Percentiles rank a stretch among this genome's conserved stretches.
phyloP scores from a whole-genome alignment of 768 basidiomycete genomes.

The Suillus spraguei region DNA sequence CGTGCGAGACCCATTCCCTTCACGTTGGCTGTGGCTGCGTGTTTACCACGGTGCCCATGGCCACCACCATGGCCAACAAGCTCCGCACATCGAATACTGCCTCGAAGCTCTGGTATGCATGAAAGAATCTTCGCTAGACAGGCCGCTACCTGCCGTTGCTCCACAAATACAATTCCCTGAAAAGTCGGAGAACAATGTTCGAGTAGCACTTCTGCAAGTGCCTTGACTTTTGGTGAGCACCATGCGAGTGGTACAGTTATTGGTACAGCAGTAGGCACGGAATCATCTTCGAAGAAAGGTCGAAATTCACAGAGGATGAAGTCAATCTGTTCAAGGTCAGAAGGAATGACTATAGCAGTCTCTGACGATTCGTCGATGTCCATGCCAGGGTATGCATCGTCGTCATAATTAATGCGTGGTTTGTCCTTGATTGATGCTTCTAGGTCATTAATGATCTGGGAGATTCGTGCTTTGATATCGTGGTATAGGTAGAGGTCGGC shows the following conservation, averaged over 20 bases:
- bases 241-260: conserved; percentile 54
- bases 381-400: conserved; percentile 23
- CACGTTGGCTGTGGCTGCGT: conserved; percentile 36
- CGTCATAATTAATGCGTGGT: conserved; percentile 15
- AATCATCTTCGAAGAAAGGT: conserved; percentile 37
- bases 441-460: conserved; percentile 38
- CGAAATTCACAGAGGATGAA: conserved; percentile 49
- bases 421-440: conserved; percentile 22
- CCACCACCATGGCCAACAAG: conserved; percentile 72
- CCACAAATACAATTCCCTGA: conserved; percentile 86
- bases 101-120: conserved; percentile 57
- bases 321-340: conserved; percentile 50
- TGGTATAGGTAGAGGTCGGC: conserved; percentile 72
- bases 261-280: conserved; percentile 34
- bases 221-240: conserved; percentile 73
- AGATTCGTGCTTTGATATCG: conserved; percentile 57
- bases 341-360: conserved; percentile 31
- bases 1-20: conserved; percentile 53
- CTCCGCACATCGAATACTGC: conserved; percentile 59
- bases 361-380: conserved; percentile 29
- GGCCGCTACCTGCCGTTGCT: conserved; percentile 79
- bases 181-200: conserved; percentile 56
- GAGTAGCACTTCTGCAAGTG: conserved; percentile 62
- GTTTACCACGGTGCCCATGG: conserved; percentile 28
- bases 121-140: conserved; percentile 68